A percentile compares a stretch with the other conserved stretches of the same genome.
Evolutionary conservation across 169 alveolate genomes (phyloP).

Genomic region (Theileria annulata): DNA sequence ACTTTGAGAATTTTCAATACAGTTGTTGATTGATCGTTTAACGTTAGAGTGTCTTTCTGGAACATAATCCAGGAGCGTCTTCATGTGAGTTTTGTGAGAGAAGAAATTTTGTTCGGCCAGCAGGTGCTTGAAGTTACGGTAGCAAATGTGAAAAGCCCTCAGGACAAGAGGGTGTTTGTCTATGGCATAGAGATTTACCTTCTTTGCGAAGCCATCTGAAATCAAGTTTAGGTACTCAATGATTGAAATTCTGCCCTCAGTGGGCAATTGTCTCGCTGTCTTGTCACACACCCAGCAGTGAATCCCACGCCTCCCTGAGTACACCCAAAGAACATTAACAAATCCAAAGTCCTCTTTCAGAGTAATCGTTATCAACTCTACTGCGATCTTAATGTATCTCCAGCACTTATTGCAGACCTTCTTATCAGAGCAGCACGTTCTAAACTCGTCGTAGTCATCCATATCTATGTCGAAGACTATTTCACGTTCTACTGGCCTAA

Average conservation of each 20-base stretch:
- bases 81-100: slow-evolving; percentile 10
- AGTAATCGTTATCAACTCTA: slow-evolving; percentile 74
- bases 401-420: slow-evolving; percentile 94
- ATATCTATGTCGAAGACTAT: slow-evolving; percentile 97
- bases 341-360: slow-evolving; percentile 94
- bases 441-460: slow-evolving; percentile 97
- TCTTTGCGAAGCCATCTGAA: slow-evolving; percentile 70
- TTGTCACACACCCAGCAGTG: slow-evolving; percentile 98
- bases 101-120: slow-evolving; percentile 56
- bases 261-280: slow-evolving; percentile 71
- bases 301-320: slow-evolving; percentile 98
- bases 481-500: slow-evolving; percentile 83
- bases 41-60: slow-evolving; percentile 41
- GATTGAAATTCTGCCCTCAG: slow-evolving; percentile 76
- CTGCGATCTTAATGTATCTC: slow-evolving; percentile 85
- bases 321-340: slow-evolving; percentile 91
- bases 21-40: slow-evolving; percentile 23
- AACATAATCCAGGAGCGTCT: slow-evolving; percentile 50
- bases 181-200: slow-evolving; percentile 54
- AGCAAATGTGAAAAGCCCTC: slow-evolving; percentile 62
- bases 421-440: slow-evolving; percentile 97
- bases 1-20: not conserved
- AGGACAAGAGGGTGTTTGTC: slow-evolving; percentile 53
- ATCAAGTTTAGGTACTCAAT: slow-evolving; percentile 74
- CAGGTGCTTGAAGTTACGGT: slow-evolving; percentile 56